A percentile compares a stretch with the other conserved stretches of the same genome.
Conservation (phyloP, 2,329 filamentous ascomycete genomes). For the Aspergillus terreus region DNA sequence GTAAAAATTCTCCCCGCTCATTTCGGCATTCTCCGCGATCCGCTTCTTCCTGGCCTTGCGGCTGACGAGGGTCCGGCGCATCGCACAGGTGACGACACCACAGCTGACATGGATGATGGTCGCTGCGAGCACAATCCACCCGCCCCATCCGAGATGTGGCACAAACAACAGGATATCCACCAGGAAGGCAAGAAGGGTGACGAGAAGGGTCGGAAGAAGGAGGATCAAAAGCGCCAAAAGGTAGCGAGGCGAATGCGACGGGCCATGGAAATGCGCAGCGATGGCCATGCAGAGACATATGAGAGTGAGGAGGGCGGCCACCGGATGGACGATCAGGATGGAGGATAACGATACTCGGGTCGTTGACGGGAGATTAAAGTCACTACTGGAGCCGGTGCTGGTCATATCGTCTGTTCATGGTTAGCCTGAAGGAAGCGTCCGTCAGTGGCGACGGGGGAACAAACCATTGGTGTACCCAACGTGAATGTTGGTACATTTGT, state of each 20-base stretch:
- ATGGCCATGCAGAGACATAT: constrained; percentile 77
- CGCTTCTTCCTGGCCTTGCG: constrained; percentile 89
- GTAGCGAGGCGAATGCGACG: constrained; percentile 86
- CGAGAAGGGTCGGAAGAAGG: constrained; percentile 76
- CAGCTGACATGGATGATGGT: constrained; percentile 80
- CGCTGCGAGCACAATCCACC: constrained; percentile 86
- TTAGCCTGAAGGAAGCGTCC: constrained; percentile 8
- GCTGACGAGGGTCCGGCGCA: constrained; percentile 87
- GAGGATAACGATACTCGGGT: constrained; percentile 70
- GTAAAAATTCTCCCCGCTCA: constrained; percentile 94
- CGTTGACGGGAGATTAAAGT: constrained; percentile 63
- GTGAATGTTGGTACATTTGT: constrained; percentile 65
- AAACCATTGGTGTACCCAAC: constrained; percentile 84
- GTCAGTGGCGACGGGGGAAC: constrained; percentile 31
- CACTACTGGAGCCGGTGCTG: constrained; percentile 41
- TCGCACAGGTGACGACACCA: constrained; percentile 84
- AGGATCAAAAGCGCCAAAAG: constrained; percentile 82
- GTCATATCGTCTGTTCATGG: constrained; percentile 29
- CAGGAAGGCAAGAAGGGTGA: constrained; percentile 81
- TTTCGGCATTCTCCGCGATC: constrained; percentile 91
- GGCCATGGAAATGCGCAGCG: constrained; percentile 78
- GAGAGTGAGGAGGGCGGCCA: constrained; percentile 81
- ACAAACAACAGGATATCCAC: constrained; percentile 94
- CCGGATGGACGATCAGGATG: constrained; percentile 87
- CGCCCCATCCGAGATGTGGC: constrained; percentile 89